Conservation (phyloP, 371 early-diverging fungal species). For the Funneliformis caledonium region DNA sequence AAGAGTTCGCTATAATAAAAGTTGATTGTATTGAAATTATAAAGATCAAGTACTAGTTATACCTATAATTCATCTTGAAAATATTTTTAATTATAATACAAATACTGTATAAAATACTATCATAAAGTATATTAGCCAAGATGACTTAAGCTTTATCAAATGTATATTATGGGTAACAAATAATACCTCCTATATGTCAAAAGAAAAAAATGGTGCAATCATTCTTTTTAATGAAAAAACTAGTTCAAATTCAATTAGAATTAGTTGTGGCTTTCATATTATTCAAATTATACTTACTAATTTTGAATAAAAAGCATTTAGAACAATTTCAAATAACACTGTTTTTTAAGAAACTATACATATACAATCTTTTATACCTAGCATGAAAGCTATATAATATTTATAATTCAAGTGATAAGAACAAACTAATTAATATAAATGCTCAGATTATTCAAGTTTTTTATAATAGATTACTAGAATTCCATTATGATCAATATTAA, state of each 20-base stretch:
- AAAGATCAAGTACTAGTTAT: no score
- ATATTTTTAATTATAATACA: no score
- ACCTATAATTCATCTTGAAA: no score
- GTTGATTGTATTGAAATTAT: no score
- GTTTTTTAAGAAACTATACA: not conserved
- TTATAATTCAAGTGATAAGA: not conserved
- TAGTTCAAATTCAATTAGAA: not conserved
- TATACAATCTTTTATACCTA: not conserved
- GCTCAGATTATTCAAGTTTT: not conserved
- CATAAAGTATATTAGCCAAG: no score
- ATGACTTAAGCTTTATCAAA: not conserved
- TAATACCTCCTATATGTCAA: not conserved
- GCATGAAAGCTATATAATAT: not conserved
- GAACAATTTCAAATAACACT: not conserved
- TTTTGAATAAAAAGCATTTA: not conserved
- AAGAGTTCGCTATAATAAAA: no score
- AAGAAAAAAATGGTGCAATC: not conserved
- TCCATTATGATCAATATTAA: slow-evolving; percentile 4
- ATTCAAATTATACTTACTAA: not conserved
- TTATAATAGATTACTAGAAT: not conserved
- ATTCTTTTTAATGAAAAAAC: not conserved
- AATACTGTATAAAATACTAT: no score
- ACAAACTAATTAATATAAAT: slow-evolving; percentile 1
- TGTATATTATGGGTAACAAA: not conserved
- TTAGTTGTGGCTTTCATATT: not conserved